Base-by-base conservation (phyloP, 805 yeast genomes). In the Kurtzmaniella fragi region DNA sequence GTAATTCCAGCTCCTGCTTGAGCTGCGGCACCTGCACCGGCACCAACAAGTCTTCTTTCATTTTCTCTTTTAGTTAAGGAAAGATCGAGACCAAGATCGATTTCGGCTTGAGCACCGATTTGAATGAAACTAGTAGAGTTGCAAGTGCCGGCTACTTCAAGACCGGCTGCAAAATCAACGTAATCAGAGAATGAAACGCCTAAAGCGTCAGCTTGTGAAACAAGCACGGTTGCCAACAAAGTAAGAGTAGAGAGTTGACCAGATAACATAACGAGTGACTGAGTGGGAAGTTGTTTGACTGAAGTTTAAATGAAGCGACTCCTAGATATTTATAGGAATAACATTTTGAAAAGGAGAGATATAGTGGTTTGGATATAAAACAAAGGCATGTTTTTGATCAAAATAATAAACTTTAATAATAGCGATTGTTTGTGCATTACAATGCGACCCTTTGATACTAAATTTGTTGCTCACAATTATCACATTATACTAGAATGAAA, bases 261-360 rank as follows among this genome's bases (percentile, higher is more conserved):
- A 12, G 29, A 11, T 12, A 27, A 27, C 12, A 11, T 12, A 27
- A 27, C 29, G 10, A 12, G 10, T 12, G 29, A 27, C 11, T 11
- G 12, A 27, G 29, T 12, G 10, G 10, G 29, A 27, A 27, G 12
- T 12, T 11, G 12, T 12, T 27, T 11, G n/a, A 27, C 10, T 27
- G 12, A 27, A 27, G 10, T 27, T 10, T 27, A 12, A 12, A 27
- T 27, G 12, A 12, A 27, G 12, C 28, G 28, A 11, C 7, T 8
- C 28, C 28, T 7, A 8, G 28, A 25, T 7, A 11, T 8, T 11
- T 11, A 25, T 7, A 7, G 10, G 11, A 54, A 56, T 33, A 48
- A 38, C 35, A 57, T 53, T 35, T 23, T 13, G 39, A 38, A 23
- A 35, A 41, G n/a, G n/a, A n/a, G n/a, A 29, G 45, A 37, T 34